These are phyloP conservation scores for Aureobasidium zeae DNA, from an alignment of 2,329 filamentous ascomycete genomes.

Conservation along the genomic window DNA sequence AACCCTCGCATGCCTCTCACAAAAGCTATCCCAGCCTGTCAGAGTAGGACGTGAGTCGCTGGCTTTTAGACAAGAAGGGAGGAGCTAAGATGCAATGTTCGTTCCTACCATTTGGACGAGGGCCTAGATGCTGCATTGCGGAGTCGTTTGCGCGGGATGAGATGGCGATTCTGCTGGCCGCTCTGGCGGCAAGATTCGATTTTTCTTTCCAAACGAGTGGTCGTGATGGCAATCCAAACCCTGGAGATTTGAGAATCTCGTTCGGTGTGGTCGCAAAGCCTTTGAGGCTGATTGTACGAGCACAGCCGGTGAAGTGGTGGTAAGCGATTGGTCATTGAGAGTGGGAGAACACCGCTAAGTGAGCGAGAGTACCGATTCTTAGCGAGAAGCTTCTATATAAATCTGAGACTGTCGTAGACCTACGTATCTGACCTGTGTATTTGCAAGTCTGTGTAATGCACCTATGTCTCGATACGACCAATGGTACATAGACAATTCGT, in stretches of 20 bases:
- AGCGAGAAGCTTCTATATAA: no score
- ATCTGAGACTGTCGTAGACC: no score
- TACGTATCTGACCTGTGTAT: no score
- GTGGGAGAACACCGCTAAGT: no score
- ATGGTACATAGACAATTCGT: no score
- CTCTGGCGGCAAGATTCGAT: not conserved
- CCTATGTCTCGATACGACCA: no score
- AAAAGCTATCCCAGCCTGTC: not conserved
- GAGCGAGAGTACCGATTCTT: no score
- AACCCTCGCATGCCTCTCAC: not conserved
- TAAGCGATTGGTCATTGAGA: no score
- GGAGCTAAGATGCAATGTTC: conserved; percentile 11
- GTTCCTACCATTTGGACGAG: conserved; percentile 10
- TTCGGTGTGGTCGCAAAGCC: conserved; percentile 4
- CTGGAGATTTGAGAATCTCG: conserved; percentile 1
- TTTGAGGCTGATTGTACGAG: conserved; percentile 1
- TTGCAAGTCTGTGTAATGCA: no score
- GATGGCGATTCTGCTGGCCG: conserved; percentile 7
- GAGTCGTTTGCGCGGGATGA: conserved; percentile 7
- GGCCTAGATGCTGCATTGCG: conserved; percentile 9
- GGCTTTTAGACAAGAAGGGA: conserved; percentile 10
- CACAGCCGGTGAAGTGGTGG: conserved; percentile 4
- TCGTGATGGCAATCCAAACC: not conserved
- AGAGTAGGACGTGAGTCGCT: not conserved
- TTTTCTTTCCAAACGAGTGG: conserved; percentile 7